Evolutionary conservation across 371 early-diverging fungal genomes (phyloP), one percentile per base, ranked within the genome.

Genomic region (Mortierella sp.): DNA sequence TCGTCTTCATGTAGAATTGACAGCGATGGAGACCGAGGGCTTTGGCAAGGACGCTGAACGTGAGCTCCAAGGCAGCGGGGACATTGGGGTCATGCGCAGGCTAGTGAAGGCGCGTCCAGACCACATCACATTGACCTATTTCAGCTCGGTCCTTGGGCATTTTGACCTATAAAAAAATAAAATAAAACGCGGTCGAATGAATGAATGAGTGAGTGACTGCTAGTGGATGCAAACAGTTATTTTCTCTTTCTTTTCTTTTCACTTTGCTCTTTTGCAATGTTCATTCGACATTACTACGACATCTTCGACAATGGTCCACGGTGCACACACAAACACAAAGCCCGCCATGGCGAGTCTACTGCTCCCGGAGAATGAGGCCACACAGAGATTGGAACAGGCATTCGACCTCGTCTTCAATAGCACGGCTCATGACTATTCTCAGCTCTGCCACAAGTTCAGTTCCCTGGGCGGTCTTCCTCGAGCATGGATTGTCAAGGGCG

Each of bases 101-200:
- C 80, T 94, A 24, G 83, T 91, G 63, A 82, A 88, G 26, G 84
- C 91, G 1, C 84, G 92, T 65, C 94, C 94, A 14, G 84, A 87
- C 14, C 93, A 94, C 93, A 91, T 92, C 4, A 81, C 93, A 0
- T 89, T 93, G 47, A 90, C 94, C 44, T 94, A 90, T 88, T 83
- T 94, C 31, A 74, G 79, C n/a, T 28, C 74, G 16, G 75, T 80
- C 26, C 16, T 79, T 8, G 76, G 70, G 55, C 77, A 57, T n/a
- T 83, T 80, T 75, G 80, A 77, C 8, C 70, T 83, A 24, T 83
- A 77, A 38, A 47, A 5, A 31, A 28, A 8, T 26, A 7, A 47
- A 26, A 10, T 47, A 52, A 52, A 31, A 24, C 11, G 21, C 52
- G 31, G 52, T 16, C 19, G 9, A 26, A 11, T 26, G n/a, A 55